Evolutionary conservation across 352 stramenopile species (phyloP), one percentile per base, ranked within the genome.

Genomic region (Globisporangium alternatum): DNA sequence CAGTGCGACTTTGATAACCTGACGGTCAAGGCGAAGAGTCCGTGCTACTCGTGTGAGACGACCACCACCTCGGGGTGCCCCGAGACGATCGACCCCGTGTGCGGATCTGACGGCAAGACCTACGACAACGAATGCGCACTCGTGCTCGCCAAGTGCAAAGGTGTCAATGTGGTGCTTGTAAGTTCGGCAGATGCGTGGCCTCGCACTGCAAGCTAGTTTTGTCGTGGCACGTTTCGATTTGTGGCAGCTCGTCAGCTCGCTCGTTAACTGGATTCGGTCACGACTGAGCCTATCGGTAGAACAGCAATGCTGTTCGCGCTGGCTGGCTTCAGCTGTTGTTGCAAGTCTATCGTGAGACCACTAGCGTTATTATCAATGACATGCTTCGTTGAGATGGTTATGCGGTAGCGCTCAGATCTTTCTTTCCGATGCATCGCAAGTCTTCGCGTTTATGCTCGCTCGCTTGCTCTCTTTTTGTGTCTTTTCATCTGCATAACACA

Each of bases 111-210:
- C 25, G 48, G 22, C 15, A 54, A 21, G 2, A 54, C 12, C 22
- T 37, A 54, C 48, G 48, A 54, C 48, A 54, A 54, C 22, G 48
- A 54, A 7, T 54, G 22, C 4, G 13, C 48, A 22, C 48, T 54
- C 48, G 25, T 54, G 48, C 48, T 54, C 48, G 48, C 48, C 48
- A 54, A 21, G 48, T 35, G 48, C 48, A 54, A 35, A 5, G 48
- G 48, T 22, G 48, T 35, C 12, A 12, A 54, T 5, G 48, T 54
- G 21, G 48, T 12, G 25, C 48, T 28, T 22, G 22, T 13, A 12
- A 35, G 21, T 54, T 54, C 28, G 25, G 48, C 6, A 28, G 19
- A 21, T 54, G 25, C 25, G 13, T 4, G 13, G 6, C 45, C 21
- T 9, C n/a, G 2, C 10, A 15, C 21, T 52, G n/a, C 6, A 17